Percentiles rank a stretch among this genome's conserved stretches.
Evolutionary conservation across 805 yeast species (phyloP).

Genomic region (Metschnikowia reukaufii): DNA sequence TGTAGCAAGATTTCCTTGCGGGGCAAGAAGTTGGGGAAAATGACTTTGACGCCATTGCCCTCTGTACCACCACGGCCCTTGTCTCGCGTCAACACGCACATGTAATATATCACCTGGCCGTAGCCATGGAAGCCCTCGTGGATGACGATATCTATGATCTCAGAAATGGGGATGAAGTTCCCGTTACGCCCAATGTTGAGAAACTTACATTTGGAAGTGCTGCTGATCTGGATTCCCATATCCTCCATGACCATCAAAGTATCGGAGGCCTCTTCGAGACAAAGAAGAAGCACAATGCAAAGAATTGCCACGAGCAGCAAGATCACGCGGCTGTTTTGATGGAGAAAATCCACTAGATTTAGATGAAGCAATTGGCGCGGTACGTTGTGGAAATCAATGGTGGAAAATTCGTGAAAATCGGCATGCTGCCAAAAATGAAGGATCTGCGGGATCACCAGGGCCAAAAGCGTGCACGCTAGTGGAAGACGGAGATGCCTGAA

Average conservation of each 20-base stretch:
- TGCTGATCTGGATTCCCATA: constrained; percentile 48
- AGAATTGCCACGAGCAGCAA: not conserved
- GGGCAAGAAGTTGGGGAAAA: constrained; percentile 45
- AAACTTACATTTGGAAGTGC: constrained; percentile 20
- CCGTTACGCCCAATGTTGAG: constrained; percentile 20
- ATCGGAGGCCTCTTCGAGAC: constrained; percentile 42
- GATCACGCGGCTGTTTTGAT: not conserved
- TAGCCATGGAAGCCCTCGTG: constrained; percentile 75
- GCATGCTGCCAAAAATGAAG: not conserved
- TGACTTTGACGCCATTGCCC: constrained; percentile 31
- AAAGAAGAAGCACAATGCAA: constrained; percentile 18
- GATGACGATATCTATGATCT: constrained; percentile 63
- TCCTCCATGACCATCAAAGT: constrained; percentile 42
- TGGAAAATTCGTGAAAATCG: no score
- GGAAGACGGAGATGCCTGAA: constrained; percentile 19
- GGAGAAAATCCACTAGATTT: not conserved
- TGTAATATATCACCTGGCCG: constrained; percentile 61
- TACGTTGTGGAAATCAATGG: not conserved
- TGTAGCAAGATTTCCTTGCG: constrained; percentile 38
- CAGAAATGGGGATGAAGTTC: constrained; percentile 55
- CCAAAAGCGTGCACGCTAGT: constrained; percentile 15
- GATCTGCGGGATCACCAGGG: not conserved
- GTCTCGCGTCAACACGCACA: constrained; percentile 54
- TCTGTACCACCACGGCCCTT: constrained; percentile 14
- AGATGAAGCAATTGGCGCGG: not conserved